Evolutionary conservation across 2,329 filamentous ascomycete species (phyloP).

Genomic region (Trichoderma guizhouense): DNA sequence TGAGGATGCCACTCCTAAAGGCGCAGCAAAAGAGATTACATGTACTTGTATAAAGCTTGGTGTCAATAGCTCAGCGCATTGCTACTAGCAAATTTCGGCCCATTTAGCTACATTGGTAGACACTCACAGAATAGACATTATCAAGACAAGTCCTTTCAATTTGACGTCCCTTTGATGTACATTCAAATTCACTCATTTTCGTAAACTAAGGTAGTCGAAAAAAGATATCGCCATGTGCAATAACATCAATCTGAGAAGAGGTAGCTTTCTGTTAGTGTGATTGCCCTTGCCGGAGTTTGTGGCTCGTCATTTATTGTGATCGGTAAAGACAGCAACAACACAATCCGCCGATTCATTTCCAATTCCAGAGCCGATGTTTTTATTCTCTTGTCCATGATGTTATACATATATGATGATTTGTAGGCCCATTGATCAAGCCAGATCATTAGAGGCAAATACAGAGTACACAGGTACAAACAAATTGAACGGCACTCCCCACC

Average conservation of each 20-base stretch:
- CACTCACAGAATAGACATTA: neutral
- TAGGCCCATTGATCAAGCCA: neutral
- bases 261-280: neutral
- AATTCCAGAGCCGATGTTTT: accelerated
- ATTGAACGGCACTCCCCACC: neutral
- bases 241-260: neutral
- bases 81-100: neutral
- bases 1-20: neutral
- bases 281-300: neutral
- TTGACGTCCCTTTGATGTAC: neutral
- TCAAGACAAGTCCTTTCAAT: neutral
- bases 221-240: neutral
- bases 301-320: neutral
- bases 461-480: neutral
- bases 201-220: neutral
- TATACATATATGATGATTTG: neutral
- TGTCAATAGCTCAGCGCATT: neutral
- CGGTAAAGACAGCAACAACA: neutral
- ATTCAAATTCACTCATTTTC: neutral
- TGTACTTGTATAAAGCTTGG: neutral
- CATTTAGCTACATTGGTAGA: neutral
- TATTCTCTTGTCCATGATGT: neutral
- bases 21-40: neutral
- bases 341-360: neutral
- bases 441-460: no score